These are phyloP conservation scores for Mallotus repandus DNA, from an alignment of 441 rosid species.

Conservation along the genomic window DNA sequence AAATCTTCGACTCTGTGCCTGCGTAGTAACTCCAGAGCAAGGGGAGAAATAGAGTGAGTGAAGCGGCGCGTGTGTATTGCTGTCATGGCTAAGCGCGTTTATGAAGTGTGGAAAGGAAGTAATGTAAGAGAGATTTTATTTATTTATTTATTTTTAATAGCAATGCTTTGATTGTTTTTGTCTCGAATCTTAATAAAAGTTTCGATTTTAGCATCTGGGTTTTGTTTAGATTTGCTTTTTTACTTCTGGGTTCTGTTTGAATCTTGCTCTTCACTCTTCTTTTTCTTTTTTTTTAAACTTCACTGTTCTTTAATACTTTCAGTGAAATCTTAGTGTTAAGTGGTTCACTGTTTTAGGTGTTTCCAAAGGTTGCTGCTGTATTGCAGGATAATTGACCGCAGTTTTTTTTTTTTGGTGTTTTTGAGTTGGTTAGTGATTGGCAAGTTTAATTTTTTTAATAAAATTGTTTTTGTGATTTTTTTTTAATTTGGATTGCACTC, in stretches of 20 bases:
- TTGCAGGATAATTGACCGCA: conserved; percentile 1
- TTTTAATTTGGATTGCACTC: not conserved
- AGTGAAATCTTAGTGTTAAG: not conserved
- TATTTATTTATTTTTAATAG: not conserved
- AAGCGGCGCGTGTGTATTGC: conserved; percentile 28
- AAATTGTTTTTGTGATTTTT: not conserved
- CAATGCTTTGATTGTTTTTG: not conserved
- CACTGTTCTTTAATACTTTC: not conserved
- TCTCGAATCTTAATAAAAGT: conserved; percentile 10
- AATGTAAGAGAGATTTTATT: conserved; percentile 55
- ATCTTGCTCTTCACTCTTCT: not conserved
- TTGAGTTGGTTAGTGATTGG: not conserved
- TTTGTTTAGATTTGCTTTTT: conserved; percentile 25
- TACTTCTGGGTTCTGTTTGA: conserved; percentile 23
- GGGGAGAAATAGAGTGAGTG: not conserved
- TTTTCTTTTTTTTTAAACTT: not conserved
- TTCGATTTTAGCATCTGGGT: conserved; percentile 17
- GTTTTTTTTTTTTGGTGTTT: not conserved
- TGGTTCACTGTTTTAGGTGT: conserved; percentile 20
- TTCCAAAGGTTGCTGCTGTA: conserved; percentile 16
- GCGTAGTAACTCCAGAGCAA: conserved; percentile 22
- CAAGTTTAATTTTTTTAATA: not conserved
- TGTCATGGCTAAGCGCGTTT: conserved; percentile 79
- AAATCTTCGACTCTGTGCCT: conserved; percentile 39
- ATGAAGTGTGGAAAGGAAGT: conserved; percentile 82